These are phyloP conservation scores for Solanum tarapatanum DNA, from an alignment of 257 asterid genomes.

Conservation along the genomic window DNA sequence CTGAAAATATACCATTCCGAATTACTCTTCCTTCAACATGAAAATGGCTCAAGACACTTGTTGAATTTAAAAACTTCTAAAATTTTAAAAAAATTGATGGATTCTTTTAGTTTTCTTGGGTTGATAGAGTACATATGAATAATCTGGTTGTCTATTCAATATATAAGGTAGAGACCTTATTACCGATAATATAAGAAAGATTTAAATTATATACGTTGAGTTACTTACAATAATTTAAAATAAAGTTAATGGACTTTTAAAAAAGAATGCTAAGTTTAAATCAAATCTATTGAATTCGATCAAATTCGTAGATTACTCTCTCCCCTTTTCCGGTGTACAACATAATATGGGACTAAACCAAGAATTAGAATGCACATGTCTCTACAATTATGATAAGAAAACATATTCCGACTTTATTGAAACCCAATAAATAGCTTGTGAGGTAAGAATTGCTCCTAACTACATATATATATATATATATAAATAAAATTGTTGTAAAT, in stretches of 20 bases:
- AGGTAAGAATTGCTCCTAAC: too few relatives aligned
- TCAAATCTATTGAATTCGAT: background rate
- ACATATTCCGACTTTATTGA: too few relatives aligned
- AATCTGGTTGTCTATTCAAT: background rate
- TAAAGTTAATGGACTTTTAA: too few relatives aligned
- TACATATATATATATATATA: too few relatives aligned
- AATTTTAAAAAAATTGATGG: background rate
- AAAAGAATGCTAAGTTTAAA: rapidly evolving
- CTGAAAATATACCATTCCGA: background rate
- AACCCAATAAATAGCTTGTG: too few relatives aligned
- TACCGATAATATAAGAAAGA: background rate
- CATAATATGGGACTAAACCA: too few relatives aligned
- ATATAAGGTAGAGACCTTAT: background rate
- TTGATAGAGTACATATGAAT: background rate
- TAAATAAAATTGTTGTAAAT: too few relatives aligned
- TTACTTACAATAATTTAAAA: too few relatives aligned
- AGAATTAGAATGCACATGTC: too few relatives aligned
- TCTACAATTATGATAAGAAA: too few relatives aligned
- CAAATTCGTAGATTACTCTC: background rate
- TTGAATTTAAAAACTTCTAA: too few relatives aligned
- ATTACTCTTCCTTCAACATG: background rate
- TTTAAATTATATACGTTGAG: background rate
- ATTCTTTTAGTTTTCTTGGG: background rate
- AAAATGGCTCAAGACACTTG: background rate
- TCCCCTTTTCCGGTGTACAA: too few relatives aligned